These are phyloP conservation scores for Pleurotus tuber-regium DNA, from an alignment of 768 basidiomycete genomes.

Conservation along the genomic window DNA sequence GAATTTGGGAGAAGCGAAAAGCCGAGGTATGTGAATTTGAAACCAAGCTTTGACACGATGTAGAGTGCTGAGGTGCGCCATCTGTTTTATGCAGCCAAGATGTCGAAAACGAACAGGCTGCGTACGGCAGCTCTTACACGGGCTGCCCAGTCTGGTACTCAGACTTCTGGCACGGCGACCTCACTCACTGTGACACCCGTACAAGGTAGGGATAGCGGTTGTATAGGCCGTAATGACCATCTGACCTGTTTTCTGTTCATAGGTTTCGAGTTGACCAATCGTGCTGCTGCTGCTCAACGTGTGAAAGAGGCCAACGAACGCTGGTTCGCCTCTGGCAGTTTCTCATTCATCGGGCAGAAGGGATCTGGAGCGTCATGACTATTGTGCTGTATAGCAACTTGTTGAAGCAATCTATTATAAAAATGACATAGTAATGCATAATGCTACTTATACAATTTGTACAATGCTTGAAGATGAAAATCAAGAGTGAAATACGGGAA, in stretches of 20 bases:
- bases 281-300: slow-evolving; percentile 76
- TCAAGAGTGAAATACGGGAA: slow-evolving; percentile 29
- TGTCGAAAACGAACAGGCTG: slow-evolving; percentile 92
- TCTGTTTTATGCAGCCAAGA: slow-evolving; percentile 92
- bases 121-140: slow-evolving; percentile 82
- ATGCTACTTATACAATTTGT: slow-evolving; percentile 14
- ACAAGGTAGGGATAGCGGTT: slow-evolving; percentile 75
- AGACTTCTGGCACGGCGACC: slow-evolving; percentile 82
- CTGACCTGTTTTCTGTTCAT: slow-evolving; percentile 8
- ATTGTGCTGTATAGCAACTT: not conserved
- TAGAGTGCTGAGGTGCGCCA: no score
- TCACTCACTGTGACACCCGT: slow-evolving; percentile 94
- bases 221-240: slow-evolving; percentile 1
- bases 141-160: slow-evolving; percentile 56
- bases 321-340: slow-evolving; percentile 90
- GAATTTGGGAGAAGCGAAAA: slow-evolving; percentile 83
- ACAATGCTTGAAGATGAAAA: slow-evolving; percentile 20
- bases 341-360: slow-evolving; percentile 71
- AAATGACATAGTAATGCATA: slow-evolving; percentile 15
- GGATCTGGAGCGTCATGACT: slow-evolving; percentile 23
- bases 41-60: no score
- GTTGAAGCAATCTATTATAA: slow-evolving; percentile 9
- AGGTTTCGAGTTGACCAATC: slow-evolving; percentile 96
- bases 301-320: slow-evolving; percentile 96
- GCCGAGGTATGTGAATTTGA: slow-evolving; percentile 80